Base-by-base conservation (phyloP, 2,329 filamentous ascomycete genomes). In the Alternaria sp. region DNA sequence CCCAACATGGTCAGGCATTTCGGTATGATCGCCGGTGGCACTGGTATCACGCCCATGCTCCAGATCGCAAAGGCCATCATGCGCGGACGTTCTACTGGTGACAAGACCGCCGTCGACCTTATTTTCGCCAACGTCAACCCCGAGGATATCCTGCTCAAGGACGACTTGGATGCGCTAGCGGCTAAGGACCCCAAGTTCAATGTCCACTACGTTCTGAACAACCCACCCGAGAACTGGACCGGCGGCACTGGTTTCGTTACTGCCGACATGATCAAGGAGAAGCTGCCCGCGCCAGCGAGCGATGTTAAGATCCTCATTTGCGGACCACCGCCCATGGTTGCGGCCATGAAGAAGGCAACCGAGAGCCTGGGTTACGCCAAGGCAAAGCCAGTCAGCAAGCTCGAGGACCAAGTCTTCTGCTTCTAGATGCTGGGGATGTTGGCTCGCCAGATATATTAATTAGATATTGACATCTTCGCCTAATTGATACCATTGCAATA, bases 31-130 rank as follows among this genome's bases (percentile, higher is more conserved):
- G 93, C 96, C 68, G 96, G 96, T 71, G 96, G 96, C 69, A 98
- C 96, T 32, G 96, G 96, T 73, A 98, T 99, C 81, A 98, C 96
- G 10, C 96, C 96, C 65, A 99, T 99, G 96, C 88, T 98, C 67
- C 96, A 99, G 85, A 89, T 99, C 74, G 90, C 97, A 79, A 91
- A 93, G 75, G 96, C 95, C 62, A 93, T 98, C 73, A 59, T 94
- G 74, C 89, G 93, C 72, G 93, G 93, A 75, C 89, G 93, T 65
- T 72, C 67, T 58, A 85, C 89, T 54, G 94, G 91, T 66, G 93
- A 97, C 83, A 90, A 84, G 78, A 99, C 96, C 65, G 86, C 97
- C 85, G 89, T 98, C 57, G 93, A 73, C 17, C 85, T 99, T 67
- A 93, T 99, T 81, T 99, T 98, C 77, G 96, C 96, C 80, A 99